Base-by-base conservation (phyloP, 1,284 basidiomycete genomes). In the Papiliotrema fonsecae region DNA sequence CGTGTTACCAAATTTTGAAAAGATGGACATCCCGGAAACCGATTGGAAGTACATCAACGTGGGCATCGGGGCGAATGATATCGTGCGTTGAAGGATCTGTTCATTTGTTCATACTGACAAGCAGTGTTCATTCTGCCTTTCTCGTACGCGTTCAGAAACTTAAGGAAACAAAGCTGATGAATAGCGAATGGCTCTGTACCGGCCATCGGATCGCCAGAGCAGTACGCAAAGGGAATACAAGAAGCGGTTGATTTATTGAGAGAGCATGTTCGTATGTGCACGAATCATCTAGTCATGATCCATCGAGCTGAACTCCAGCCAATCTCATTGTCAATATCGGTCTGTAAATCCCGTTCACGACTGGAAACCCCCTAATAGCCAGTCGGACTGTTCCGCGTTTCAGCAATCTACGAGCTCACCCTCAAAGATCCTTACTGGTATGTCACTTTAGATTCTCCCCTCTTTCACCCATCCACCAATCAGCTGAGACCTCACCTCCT, bases 1-100 rank as follows among this genome's bases (percentile, higher is more conserved):
- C 44, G 45, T 75, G 9, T 45, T 73, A 1, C 69, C 71, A 0
- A 50, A 49, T n/a, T 52, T 73, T 16, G 46, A 59, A 22, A 55
- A 54, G 30, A 28, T 66, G 24, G 47, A 50, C 2, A 49, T 62
- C 9, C 41, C 52, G 5, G 54, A 61, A 2, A 54, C 57, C n/a
- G 69, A 64, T 13, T 75, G 69, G 70, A 70, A 69, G 46, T 69
- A 67, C 45, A 56, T 73, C 41, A 75, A 72, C 42, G 46, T 75
- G 26, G 70, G 64, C 16, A 69, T 75, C 10, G 73, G 73, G 0
- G 72, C 70, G 1, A 75, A 75, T 45, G 73, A 75, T 44, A 58
- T 74, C 4, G 68, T 72, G n/a, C n/a, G n/a, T n/a, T n/a, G n/a
- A 36, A 47, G 70, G 2, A n/a, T 16, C 9, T 14, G 21, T 3